phyloP scores from a whole-genome alignment of 2,329 filamentous ascomycete genomes.

The Paecilomyces sp. region DNA sequence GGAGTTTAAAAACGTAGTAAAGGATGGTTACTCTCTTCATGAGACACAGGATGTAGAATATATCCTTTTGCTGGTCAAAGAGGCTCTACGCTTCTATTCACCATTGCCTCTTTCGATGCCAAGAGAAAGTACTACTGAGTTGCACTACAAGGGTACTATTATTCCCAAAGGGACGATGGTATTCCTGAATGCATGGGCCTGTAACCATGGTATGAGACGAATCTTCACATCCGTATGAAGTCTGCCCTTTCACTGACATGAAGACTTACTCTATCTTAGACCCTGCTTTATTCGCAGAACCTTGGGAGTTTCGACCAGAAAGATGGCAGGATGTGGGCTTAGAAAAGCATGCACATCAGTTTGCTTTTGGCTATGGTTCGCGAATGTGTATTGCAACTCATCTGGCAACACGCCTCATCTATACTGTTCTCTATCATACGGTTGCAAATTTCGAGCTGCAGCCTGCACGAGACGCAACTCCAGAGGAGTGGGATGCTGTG shows the following conservation, averaged over 20 bases:
- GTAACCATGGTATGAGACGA: conserved; percentile 6
- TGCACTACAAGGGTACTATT: conserved; percentile 5
- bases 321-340: conserved; percentile 7
- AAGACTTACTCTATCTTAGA: neutral
- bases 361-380: conserved; percentile 6
- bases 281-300: neutral
- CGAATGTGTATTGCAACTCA: conserved; percentile 7
- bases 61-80: no score
- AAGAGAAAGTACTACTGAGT: conserved; percentile 1
- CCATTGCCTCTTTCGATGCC: conserved; percentile 7
- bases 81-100: conserved; percentile 3
- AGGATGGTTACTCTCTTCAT: no score
- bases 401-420: conserved; percentile 3
- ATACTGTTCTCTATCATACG: conserved; percentile 3
- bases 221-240: no score
- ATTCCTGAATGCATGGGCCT: conserved; percentile 11
- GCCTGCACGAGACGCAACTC: neutral
- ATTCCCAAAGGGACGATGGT: conserved; percentile 9
- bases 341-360: conserved; percentile 6
- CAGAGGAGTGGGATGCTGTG: no score
- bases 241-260: no score
- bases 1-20: neutral
- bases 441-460: conserved; percentile 6
- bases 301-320: conserved; percentile 6
- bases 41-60: no score